phyloP scores from a whole-genome alignment of 2,329 filamentous ascomycete genomes.

The Xylaria sp. region DNA sequence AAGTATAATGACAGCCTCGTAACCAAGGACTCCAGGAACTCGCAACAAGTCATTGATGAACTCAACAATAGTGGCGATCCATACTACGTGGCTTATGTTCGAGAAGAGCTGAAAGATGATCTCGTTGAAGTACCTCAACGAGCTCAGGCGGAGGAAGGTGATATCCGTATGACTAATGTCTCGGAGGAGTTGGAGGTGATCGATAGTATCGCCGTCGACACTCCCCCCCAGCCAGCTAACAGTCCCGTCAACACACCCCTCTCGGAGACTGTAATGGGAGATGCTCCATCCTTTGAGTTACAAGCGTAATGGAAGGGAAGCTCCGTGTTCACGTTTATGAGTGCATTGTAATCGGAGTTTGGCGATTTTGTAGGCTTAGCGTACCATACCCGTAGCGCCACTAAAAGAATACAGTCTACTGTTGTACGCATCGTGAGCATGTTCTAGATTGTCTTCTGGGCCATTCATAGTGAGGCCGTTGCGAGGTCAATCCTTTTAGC shows the following conservation, averaged over 20 bases:
- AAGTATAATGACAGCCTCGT: conserved; percentile 94
- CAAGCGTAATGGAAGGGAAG: conserved; percentile 18
- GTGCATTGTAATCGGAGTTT: conserved; percentile 30
- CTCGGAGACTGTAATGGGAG: conserved; percentile 23
- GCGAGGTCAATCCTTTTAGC: no score
- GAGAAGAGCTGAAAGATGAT: conserved; percentile 69
- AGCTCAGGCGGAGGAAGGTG: conserved; percentile 19
- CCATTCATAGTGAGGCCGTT: background rate
- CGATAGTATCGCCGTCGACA: conserved; percentile 44
- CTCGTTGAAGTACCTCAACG: conserved; percentile 60
- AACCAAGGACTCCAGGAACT: conserved; percentile 70
- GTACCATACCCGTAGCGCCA: background rate
- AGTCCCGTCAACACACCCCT: conserved; percentile 25
- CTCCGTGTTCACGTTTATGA: background rate
- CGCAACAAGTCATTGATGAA: conserved; percentile 73
- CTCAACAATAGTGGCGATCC: conserved; percentile 78
- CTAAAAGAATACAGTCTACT: conserved; percentile 1
- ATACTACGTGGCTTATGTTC: conserved; percentile 86
- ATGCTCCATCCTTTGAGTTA: conserved; percentile 11
- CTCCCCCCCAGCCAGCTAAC: conserved; percentile 29
- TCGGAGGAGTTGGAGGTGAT: conserved; percentile 45
- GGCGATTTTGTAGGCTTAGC: conserved; percentile 18
- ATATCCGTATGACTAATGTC: background rate
- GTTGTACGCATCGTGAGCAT: background rate
- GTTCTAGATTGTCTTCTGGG: background rate